A percentile compares a stretch with the other conserved stretches of the same genome.
These are phyloP conservation scores for Malus orientalis DNA, from an alignment of 306 rosid species.

Conservation along the genomic window DNA sequence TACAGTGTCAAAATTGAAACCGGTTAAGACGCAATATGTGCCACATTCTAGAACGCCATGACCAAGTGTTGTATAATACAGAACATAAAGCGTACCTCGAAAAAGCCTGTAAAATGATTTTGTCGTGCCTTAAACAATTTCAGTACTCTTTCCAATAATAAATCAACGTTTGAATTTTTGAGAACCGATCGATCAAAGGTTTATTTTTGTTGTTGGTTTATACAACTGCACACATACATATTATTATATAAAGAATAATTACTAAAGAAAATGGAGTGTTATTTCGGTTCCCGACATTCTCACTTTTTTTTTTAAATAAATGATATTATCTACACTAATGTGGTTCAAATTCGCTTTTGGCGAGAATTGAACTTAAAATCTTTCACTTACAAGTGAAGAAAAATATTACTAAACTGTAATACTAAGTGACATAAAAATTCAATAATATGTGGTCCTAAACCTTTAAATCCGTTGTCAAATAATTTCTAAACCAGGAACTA, in stretches of 20 bases:
- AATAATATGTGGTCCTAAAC: not conserved
- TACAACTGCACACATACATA: too few relatives aligned
- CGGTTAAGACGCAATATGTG: not conserved
- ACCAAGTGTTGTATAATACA: not conserved
- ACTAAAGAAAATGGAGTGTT: too few relatives aligned
- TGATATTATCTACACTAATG: too few relatives aligned
- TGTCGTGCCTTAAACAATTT: not conserved
- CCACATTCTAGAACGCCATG: not conserved
- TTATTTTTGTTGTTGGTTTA: too few relatives aligned
- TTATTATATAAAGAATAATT: too few relatives aligned
- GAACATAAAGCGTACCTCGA: not conserved
- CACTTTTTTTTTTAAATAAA: not conserved
- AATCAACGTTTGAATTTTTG: too few relatives aligned
- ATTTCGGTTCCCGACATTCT: too few relatives aligned
- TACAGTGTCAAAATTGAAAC: not conserved
- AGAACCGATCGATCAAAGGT: too few relatives aligned
- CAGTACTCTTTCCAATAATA: not conserved
- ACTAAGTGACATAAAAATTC: too few relatives aligned
- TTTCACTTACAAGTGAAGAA: too few relatives aligned
- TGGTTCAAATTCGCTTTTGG: too few relatives aligned
- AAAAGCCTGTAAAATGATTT: not conserved
- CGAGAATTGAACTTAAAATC: fast-evolving
- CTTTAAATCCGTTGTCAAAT: not conserved
- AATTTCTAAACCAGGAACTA: not conserved
- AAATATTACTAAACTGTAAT: too few relatives aligned